phyloP scores from a whole-genome alignment of 257 asterid genomes.

The Coffea canephora region DNA sequence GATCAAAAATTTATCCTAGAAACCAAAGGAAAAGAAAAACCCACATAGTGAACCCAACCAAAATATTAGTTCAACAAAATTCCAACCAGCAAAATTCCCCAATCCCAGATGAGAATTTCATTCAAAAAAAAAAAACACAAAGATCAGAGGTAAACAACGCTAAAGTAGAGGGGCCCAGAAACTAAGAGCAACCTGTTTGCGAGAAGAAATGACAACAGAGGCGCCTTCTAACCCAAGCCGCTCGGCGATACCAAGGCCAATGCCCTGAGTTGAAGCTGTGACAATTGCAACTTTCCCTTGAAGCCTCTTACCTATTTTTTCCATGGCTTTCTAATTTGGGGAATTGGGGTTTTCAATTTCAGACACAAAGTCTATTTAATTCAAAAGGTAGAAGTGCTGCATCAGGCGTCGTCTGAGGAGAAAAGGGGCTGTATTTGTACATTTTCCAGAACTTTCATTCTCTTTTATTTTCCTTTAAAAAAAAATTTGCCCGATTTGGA shows the following conservation, averaged over 20 bases:
- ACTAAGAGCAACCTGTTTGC: slow-evolving; percentile 51
- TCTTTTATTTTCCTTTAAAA: not conserved
- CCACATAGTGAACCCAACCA: not conserved
- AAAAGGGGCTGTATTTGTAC: not conserved
- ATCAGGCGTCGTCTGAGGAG: not conserved
- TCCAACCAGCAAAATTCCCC: not conserved
- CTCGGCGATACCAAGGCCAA: slow-evolving; percentile 82
- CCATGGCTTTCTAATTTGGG: not conserved
- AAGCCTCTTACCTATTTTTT: slow-evolving; percentile 57
- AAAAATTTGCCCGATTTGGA: not conserved
- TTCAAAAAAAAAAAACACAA: not conserved
- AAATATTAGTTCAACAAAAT: not conserved
- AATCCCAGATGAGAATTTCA: not conserved
- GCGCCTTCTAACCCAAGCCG: slow-evolving; percentile 92
- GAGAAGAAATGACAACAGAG: slow-evolving; percentile 87
- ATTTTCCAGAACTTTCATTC: no score
- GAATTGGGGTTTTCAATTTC: not conserved
- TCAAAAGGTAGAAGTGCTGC: not conserved
- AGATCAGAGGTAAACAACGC: not conserved
- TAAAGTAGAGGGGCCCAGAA: not conserved
- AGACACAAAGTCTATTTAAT: not conserved
- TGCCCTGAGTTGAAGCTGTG: slow-evolving; percentile 97
- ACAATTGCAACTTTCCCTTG: slow-evolving; percentile 76
- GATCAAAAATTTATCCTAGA: not conserved
- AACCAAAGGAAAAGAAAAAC: not conserved